Evolutionary conservation across 1,139 yeast genomes (phyloP).

Genomic region (Barnettozyma hawaiiensis): DNA sequence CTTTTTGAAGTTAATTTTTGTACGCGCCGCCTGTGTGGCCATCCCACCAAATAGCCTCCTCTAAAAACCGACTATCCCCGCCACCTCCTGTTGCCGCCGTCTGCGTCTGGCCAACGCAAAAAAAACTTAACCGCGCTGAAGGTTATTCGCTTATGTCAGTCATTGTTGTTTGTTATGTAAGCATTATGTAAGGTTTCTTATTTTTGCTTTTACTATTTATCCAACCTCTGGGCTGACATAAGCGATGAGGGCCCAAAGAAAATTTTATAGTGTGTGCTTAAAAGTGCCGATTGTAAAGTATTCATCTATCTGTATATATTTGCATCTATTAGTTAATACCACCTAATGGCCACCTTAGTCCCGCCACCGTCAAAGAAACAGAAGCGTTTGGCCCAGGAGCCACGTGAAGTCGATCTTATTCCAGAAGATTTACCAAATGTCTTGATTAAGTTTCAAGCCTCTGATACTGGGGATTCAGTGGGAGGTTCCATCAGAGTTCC

Average conservation of each 20-base stretch:
- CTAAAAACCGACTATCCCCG: background rate
- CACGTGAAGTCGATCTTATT: conserved; percentile 64
- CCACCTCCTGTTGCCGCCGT: no score
- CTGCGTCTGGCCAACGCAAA: no score
- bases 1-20: background rate
- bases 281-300: no score
- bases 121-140: no score
- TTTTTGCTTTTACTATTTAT: no score
- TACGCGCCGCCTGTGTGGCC: background rate
- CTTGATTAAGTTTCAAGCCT: conserved; percentile 81
- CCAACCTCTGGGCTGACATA: no score
- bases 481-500: conserved; percentile 92
- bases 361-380: conserved; percentile 95
- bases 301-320: no score
- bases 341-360: conserved; percentile 79
- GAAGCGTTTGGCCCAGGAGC: conserved; percentile 75
- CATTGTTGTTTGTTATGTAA: no score
- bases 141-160: no score
- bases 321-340: no score
- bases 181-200: no score
- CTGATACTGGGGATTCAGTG: conserved; percentile 85
- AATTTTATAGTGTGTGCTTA: conserved; percentile 8
- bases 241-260: conserved; percentile 17
- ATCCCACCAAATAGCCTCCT: background rate
- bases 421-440: conserved; percentile 86